A percentile compares a stretch with the other conserved stretches of the same genome.
Conservation (phyloP, 2,329 filamentous ascomycete genomes). For the Microcyclospora tardicrescens region DNA sequence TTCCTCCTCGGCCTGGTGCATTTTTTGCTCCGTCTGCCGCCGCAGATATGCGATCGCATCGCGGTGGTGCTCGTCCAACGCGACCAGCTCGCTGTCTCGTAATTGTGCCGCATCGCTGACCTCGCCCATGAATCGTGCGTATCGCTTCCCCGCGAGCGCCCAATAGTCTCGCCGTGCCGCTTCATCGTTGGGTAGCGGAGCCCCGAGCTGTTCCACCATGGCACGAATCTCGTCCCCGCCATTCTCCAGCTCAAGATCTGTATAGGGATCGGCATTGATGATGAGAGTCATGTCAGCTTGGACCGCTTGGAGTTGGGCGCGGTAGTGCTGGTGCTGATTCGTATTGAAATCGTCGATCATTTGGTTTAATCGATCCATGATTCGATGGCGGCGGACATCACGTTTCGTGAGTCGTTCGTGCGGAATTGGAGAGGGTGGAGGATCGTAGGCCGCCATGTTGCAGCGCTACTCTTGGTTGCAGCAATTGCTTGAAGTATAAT, state of each 20-base stretch:
- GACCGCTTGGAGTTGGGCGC: constrained; percentile 80
- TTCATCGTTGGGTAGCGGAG: constrained; percentile 27
- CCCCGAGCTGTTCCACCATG: constrained; percentile 36
- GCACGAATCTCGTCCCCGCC: constrained; percentile 53
- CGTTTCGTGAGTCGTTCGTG: constrained; percentile 56
- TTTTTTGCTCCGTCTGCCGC: constrained; percentile 44
- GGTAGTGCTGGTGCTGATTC: constrained; percentile 72
- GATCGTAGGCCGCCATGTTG: constrained; percentile 7
- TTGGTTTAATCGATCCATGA: constrained; percentile 64
- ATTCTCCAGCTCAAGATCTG: constrained; percentile 53
- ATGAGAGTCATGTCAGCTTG: constrained; percentile 82
- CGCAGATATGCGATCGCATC: constrained; percentile 43
- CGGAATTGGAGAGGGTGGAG: constrained; percentile 29
- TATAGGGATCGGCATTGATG: constrained; percentile 70
- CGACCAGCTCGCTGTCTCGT: constrained; percentile 68
- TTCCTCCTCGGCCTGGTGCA: constrained; percentile 50
- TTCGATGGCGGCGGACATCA: constrained; percentile 75
- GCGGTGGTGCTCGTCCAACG: constrained; percentile 57
- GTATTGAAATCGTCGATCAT: constrained; percentile 67
- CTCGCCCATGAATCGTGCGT: constrained; percentile 71
- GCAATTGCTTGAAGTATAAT: too few species aligned
- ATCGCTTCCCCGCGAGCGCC: constrained; percentile 60
- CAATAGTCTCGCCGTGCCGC: constrained; percentile 55
- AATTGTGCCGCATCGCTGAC: constrained; percentile 81
- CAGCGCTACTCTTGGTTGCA: too few species aligned